Conservation (phyloP, 2,329 filamentous ascomycete species). For the Grosmannia huntii region DNA sequence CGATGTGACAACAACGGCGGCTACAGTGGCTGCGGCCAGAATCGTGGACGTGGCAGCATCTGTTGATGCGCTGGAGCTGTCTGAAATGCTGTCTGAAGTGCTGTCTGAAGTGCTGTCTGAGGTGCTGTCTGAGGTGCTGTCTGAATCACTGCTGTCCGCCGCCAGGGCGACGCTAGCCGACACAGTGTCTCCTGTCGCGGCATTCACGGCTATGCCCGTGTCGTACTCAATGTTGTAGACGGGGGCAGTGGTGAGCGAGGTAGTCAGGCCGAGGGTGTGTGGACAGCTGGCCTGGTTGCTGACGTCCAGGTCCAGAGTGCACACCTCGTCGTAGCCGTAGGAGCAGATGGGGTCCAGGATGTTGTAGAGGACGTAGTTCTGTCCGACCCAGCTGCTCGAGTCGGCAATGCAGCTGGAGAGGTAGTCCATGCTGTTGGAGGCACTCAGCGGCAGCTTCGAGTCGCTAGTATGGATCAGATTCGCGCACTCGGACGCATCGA, state of each 20-base stretch:
- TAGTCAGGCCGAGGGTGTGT: slow-evolving; percentile 27
- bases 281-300: slow-evolving; percentile 41
- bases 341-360: slow-evolving; percentile 37
- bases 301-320: slow-evolving; percentile 22
- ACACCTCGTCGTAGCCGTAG: slow-evolving; percentile 37
- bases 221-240: slow-evolving; percentile 41
- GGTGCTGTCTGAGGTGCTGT: not conserved
- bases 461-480: slow-evolving; percentile 35
- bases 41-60: not conserved
- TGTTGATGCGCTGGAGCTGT: not conserved
- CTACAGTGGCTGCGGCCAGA: not conserved
- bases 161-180: slow-evolving; percentile 3
- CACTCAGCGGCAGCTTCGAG: slow-evolving; percentile 39
- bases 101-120: not conserved
- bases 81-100: not conserved
- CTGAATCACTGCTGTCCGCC: not conserved
- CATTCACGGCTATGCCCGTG: slow-evolving; percentile 28
- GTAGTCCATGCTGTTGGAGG: slow-evolving; percentile 45
- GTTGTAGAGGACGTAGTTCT: slow-evolving; percentile 41
- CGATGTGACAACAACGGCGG: not conserved
- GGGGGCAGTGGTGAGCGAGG: slow-evolving; percentile 21
- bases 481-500: slow-evolving; percentile 33
- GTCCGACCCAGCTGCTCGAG: slow-evolving; percentile 34
- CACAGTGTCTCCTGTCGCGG: slow-evolving; percentile 16
- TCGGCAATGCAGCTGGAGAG: slow-evolving; percentile 30